Percentiles rank a stretch among this genome's conserved stretches.
phyloP scores from a whole-genome alignment of 2,329 filamentous ascomycete species.

The Blastomyces parvus region DNA sequence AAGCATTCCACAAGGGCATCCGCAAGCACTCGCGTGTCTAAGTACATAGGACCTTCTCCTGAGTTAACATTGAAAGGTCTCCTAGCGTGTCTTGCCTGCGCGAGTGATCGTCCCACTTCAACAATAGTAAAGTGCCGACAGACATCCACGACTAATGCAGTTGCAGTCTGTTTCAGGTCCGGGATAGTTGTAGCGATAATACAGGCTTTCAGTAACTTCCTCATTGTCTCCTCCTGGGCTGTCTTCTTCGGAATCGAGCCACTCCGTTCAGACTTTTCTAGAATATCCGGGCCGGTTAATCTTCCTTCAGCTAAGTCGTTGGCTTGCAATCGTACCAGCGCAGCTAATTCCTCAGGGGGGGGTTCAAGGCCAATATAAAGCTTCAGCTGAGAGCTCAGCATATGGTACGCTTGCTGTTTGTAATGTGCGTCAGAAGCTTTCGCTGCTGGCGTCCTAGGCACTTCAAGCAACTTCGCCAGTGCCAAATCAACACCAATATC shows the following conservation, averaged over 20 bases:
- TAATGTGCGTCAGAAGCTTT: slow-evolving; percentile 70
- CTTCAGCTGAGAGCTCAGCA: slow-evolving; percentile 84
- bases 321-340: slow-evolving; percentile 76
- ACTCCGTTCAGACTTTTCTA: slow-evolving; percentile 67
- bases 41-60: slow-evolving; percentile 75
- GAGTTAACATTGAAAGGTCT: slow-evolving; percentile 75
- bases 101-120: slow-evolving; percentile 77
- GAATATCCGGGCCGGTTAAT: slow-evolving; percentile 55
- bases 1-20: slow-evolving; percentile 86
- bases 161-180: slow-evolving; percentile 67
- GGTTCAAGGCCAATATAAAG: slow-evolving; percentile 78
- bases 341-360: slow-evolving; percentile 79
- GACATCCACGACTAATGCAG: slow-evolving; percentile 65
- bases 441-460: slow-evolving; percentile 51
- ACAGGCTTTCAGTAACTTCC: slow-evolving; percentile 78
- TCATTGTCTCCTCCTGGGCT: slow-evolving; percentile 69
- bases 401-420: slow-evolving; percentile 82
- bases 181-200: slow-evolving; percentile 77
- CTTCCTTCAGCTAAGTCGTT: slow-evolving; percentile 71
- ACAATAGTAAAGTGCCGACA: slow-evolving; percentile 85
- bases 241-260: slow-evolving; percentile 81
- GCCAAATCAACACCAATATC: slow-evolving; percentile 81
- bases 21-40: slow-evolving; percentile 78
- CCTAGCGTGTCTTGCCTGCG: slow-evolving; percentile 64
- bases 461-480: slow-evolving; percentile 76